Evolutionary conservation across 2,329 filamentous ascomycete genomes (phyloP).

Genomic region (Chaetomium strumarium): DNA sequence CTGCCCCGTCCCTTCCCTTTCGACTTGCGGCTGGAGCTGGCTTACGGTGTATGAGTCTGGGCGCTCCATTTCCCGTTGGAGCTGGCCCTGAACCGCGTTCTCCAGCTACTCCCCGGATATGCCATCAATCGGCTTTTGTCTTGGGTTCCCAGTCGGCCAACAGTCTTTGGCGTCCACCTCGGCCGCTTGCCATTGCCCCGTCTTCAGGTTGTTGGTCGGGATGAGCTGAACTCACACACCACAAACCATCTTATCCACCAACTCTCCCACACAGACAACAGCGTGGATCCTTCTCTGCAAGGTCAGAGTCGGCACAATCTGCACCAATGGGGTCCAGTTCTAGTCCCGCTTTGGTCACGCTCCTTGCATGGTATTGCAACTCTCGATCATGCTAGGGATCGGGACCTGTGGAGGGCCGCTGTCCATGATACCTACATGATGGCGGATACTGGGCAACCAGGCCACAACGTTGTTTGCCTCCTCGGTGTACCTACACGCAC

Average conservation of each 20-base stretch:
- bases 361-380: slow-evolving; percentile 7
- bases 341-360: slow-evolving; percentile 14
- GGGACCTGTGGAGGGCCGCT: not conserved
- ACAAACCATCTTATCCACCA: too few species aligned
- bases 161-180: too few species aligned
- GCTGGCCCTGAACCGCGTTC: not conserved
- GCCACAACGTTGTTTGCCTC: not conserved
- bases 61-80: not conserved
- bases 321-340: slow-evolving; percentile 15
- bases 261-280: not conserved
- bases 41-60: too few species aligned
- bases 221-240: too few species aligned
- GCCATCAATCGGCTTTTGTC: too few species aligned
- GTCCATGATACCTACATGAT: not conserved
- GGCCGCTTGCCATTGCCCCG: too few species aligned
- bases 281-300: slow-evolving; percentile 2
- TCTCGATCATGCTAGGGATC: slow-evolving; percentile 3
- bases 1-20: not conserved
- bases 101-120: not conserved
- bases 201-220: too few species aligned
- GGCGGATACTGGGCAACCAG: not conserved
- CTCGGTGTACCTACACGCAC: too few species aligned
- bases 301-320: not conserved
- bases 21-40: not conserved
- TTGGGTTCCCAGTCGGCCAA: too few species aligned